Base-by-base conservation (phyloP, 177 flowering plant genomes). In the Vitis hybrid region DNA sequence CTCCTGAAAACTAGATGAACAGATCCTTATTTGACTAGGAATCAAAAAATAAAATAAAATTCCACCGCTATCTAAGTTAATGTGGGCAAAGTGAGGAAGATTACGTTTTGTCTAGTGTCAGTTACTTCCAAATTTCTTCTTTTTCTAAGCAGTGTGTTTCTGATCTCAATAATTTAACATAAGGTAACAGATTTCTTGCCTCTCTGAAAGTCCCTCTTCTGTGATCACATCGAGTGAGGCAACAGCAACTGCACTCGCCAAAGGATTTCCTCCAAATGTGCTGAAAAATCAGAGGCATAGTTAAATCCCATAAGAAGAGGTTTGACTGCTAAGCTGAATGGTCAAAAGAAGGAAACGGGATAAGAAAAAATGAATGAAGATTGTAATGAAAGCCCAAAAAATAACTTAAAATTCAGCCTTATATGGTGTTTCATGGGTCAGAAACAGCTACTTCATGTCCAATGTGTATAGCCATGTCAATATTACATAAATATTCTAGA, bases 191-290 rank as follows among this genome's bases (percentile, higher is more conserved):
- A 60, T 68, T 10, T n/a, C 6, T 65, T 88, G 93, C 99, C 98
- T 89, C 77, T 92, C 91, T 56, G 82, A 86, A 73, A 96, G 97
- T 73, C 76, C 76, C 81, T 96, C 99, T 11, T 94, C 93, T 71
- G 66, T 83, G 74, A 96, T 79, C 60, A 92, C 95, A 74, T 94
- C 89, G 50, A 96, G 81, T 57, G 99, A 83, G 23, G 99, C 98
- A 71, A 88, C 74, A 58, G 91, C 98, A 60, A 96, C 97, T 60
- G 96, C 88, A 76, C 98, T 89, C 9, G 97, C 98, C 82, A 96
- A 82, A 65, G 99, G 97, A 78, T 93, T 96, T 60, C 99, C 97
- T 1, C 98, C 98, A 72, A 92, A 96, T 9, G 99, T 96, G 78
- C 99, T 96, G 88, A 69, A 56, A 54, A 64, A 60, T 18, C 48